A percentile compares a stretch with the other conserved stretches of the same genome.
Conservation (phyloP, 768 basidiomycete genomes). For the Cystobasidium tubakii region DNA sequence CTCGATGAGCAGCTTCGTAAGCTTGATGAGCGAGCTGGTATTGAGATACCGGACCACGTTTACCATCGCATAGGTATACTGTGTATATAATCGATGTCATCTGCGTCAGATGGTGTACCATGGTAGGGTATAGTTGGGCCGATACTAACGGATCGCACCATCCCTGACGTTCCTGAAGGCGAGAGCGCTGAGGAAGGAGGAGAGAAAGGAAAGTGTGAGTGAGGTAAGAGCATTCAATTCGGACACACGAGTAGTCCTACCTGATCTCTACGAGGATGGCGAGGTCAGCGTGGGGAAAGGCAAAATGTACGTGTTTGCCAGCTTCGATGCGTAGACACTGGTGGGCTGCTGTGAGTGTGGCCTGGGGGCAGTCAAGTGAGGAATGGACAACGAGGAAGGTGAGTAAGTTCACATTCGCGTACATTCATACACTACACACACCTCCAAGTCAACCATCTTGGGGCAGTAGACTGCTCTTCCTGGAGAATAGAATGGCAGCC, state of each 20-base stretch:
- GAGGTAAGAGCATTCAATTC: neutral
- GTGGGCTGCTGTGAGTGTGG: conserved; percentile 10
- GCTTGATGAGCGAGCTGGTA: conserved; percentile 30
- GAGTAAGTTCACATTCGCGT: neutral
- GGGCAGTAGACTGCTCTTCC: conserved; percentile 33
- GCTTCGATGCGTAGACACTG: conserved; percentile 14
- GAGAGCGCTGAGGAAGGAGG: neutral
- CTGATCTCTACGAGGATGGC: conserved; percentile 27
- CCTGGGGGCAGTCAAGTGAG: conserved; percentile 7
- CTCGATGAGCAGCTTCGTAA: neutral
- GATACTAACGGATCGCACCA: conserved; percentile 25
- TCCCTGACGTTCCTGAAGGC: conserved; percentile 31
- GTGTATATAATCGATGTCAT: neutral
- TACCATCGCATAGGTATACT: conserved; percentile 34
- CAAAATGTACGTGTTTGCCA: conserved; percentile 9
- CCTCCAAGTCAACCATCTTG: conserved; percentile 14
- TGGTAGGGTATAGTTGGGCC: neutral
- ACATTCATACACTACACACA: neutral
- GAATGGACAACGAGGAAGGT: neutral
- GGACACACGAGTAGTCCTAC: neutral
- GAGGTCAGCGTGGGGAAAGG: conserved; percentile 21
- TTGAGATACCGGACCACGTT: neutral
- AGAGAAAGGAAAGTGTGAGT: conserved; percentile 13
- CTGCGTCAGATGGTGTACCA: neutral
- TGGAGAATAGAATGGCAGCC: neutral